Percentiles rank a stretch among this genome's conserved stretches.
Evolutionary conservation across 2,329 filamentous ascomycete genomes (phyloP).

Genomic region (Arthrobotrys megalospora): DNA sequence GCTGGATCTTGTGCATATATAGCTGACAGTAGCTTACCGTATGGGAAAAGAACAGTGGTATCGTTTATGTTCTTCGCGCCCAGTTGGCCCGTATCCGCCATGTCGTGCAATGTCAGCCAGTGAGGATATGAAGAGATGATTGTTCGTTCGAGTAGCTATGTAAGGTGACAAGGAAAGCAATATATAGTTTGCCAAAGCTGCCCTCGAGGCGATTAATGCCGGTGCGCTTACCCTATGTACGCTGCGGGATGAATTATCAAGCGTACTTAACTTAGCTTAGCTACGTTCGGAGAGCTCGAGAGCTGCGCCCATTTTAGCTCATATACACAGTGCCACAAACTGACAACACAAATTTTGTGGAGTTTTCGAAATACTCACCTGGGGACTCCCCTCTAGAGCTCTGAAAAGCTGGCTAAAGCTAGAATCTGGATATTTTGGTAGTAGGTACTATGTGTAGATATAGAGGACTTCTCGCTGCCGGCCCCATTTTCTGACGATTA

Average conservation of each 20-base stretch:
- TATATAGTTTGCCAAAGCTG: too few relatives aligned
- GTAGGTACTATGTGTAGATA: too few relatives aligned
- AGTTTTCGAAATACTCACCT: neutral
- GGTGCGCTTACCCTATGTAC: neutral
- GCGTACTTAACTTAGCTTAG: neutral
- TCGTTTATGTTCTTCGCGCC: neutral
- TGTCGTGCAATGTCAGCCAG: neutral
- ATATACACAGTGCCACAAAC: neutral
- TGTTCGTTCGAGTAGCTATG: neutral
- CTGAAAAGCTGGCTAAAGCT: too few relatives aligned
- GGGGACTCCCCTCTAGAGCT: too few relatives aligned
- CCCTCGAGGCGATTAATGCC: neutral
- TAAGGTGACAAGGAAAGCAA: neutral
- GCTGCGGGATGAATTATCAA: neutral
- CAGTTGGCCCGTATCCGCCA: neutral
- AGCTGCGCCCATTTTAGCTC: conserved; percentile 13
- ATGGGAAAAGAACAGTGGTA: conserved; percentile 45
- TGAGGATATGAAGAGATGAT: neutral
- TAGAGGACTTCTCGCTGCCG: too few relatives aligned
- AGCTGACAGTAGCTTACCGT: conserved; percentile 18
- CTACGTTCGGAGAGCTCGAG: conserved; percentile 5
- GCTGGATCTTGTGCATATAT: neutral
- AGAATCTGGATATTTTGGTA: too few relatives aligned
- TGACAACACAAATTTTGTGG: conserved; percentile 8
- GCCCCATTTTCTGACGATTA: too few relatives aligned